Conservation (phyloP, 257 asterid species). For the Solanum megistacrolobum region DNA sequence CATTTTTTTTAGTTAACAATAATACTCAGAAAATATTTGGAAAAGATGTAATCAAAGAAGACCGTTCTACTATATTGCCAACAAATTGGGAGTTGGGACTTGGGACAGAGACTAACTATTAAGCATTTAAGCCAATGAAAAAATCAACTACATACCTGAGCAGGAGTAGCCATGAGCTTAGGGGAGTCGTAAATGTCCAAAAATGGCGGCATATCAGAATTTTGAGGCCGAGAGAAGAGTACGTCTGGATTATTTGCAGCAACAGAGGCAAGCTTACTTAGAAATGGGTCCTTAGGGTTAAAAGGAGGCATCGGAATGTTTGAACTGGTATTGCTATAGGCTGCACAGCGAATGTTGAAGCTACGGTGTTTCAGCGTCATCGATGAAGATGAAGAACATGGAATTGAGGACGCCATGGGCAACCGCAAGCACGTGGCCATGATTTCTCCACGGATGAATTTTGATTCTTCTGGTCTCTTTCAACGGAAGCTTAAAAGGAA, state of each 20-base stretch:
- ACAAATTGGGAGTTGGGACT: neutral
- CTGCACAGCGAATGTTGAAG: constrained; percentile 1
- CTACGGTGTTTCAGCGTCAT: constrained; percentile 31
- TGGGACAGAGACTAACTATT: neutral
- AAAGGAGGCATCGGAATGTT: constrained; percentile 63
- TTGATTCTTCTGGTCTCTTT: neutral
- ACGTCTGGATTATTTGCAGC: constrained; percentile 61
- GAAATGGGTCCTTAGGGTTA: constrained; percentile 79
- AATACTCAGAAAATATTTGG: neutral
- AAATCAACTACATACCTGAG: constrained; percentile 26
- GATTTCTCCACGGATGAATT: neutral
- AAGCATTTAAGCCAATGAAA: neutral
- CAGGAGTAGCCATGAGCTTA: constrained; percentile 78
- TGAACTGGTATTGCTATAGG: constrained; percentile 12
- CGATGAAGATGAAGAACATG: constrained; percentile 30
- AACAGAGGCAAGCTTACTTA: constrained; percentile 60
- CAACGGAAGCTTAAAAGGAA: neutral
- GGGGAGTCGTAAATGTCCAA: constrained; percentile 67
- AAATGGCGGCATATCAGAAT: constrained; percentile 52
- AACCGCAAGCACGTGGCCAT: constrained; percentile 56
- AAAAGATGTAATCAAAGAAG: neutral
- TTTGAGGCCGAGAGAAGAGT: constrained; percentile 40
- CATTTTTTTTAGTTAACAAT: neutral
- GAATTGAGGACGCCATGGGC: constrained; percentile 50
- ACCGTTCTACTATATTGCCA: neutral